Evolutionary conservation across 306 rosid genomes (phyloP).

Genomic region (Corylus avellana): DNA sequence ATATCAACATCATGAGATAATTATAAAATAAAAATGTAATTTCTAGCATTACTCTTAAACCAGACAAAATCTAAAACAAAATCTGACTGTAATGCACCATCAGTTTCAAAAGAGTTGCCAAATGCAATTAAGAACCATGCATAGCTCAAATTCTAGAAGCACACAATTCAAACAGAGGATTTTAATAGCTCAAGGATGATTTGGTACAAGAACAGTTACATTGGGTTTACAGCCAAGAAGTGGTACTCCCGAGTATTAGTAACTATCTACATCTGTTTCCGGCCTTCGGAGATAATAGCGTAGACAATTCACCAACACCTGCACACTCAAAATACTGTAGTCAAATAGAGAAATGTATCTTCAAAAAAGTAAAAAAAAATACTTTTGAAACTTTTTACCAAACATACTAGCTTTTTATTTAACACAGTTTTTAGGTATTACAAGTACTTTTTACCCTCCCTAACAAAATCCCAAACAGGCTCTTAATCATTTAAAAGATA

Average conservation of each 20-base stretch:
- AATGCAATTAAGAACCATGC: neutral
- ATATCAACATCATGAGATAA: no score
- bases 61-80: neutral
- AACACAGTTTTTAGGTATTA: no score
- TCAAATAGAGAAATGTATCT: neutral
- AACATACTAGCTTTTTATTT: no score
- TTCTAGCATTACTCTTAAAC: no score
- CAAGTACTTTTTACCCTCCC: no score
- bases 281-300: conserved; percentile 94
- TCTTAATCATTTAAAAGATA: neutral
- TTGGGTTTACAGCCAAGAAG: conserved; percentile 9
- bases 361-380: no score
- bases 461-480: no score
- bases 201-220: conserved; percentile 15
- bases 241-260: conserved; percentile 34
- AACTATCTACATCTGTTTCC: conserved; percentile 88
- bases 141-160: conserved; percentile 13
- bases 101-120: conserved; percentile 6
- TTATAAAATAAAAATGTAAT: no score
- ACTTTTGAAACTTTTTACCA: no score
- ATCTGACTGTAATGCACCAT: neutral
- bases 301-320: conserved; percentile 86
- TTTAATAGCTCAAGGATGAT: conserved; percentile 1
- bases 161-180: neutral
- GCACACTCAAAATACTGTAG: conserved; percentile 25